Conservation (phyloP, 345 rosid species). For the Aurinia saxatilis region DNA sequence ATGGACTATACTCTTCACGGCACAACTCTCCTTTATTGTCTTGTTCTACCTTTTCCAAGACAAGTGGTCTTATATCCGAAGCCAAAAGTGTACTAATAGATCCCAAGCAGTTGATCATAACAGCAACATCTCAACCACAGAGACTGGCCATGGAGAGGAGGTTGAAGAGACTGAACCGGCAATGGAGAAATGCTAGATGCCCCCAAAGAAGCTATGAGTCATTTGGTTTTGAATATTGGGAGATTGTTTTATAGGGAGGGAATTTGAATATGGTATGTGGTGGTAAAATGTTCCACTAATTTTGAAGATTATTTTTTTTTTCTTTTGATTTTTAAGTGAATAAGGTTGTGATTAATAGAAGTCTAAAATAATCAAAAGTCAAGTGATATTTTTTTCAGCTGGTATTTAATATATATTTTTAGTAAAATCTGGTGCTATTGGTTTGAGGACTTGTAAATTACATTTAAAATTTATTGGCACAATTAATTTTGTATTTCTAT, state of each 20-base stretch:
- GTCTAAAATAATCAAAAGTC: too few species aligned
- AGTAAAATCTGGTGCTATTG: too few species aligned
- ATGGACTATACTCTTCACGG: slow-evolving; percentile 74
- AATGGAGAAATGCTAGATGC: slow-evolving; percentile 11
- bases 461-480: too few species aligned
- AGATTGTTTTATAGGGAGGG: neutral
- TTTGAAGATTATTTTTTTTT: neutral
- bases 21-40: slow-evolving; percentile 48
- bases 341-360: neutral
- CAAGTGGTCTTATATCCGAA: slow-evolving; percentile 49
- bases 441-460: too few species aligned
- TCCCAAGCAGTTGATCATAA: slow-evolving; percentile 22
- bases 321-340: neutral
- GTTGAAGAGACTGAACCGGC: neutral
- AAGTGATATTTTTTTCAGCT: too few species aligned
- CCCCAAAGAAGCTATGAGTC: neutral
- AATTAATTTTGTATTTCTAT: too few species aligned
- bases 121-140: slow-evolving; percentile 25
- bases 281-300: neutral
- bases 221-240: neutral
- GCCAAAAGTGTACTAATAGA: neutral
- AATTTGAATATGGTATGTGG: neutral
- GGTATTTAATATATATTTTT: too few species aligned
- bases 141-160: slow-evolving; percentile 16
- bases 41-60: slow-evolving; percentile 79